Base-by-base conservation (phyloP, 1,139 yeast species). In the Candida anutae region DNA sequence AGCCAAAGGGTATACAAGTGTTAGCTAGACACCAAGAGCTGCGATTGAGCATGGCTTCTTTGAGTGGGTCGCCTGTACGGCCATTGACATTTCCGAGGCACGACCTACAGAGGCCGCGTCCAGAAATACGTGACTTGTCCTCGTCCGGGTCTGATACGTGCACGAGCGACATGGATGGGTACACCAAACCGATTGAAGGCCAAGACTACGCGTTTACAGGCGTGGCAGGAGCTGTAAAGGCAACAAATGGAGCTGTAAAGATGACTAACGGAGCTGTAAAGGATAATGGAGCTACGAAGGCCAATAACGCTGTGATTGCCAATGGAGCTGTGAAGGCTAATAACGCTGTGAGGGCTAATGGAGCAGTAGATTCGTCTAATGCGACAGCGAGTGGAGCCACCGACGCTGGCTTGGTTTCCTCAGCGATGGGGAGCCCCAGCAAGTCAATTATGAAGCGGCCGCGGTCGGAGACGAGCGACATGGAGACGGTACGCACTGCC, bases 381-480 rank as follows among this genome's bases (percentile, higher is more conserved):
- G 13, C 15, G 5, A 14, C 29, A 12, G 25, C 25, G 22, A 8
- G 12, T 9, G 19, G 16, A 9, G 21, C 25, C 13, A 21, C 25
- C 21, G 32, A 34, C 27, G 28, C 17, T 8, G 41, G 36, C 23
- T 15, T 44, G 5, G n/a, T n/a, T n/a, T n/a, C n/a, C n/a, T n/a
- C n/a, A n/a, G n/a, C n/a, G n/a, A n/a, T n/a, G n/a, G n/a, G n/a
- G n/a, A 58, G 67, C 3, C 71, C 70, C 3, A 54, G 52, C 30
- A 63, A 59, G 37, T 61, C 69, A 13, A 62, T 61, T 22, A 56
- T 65, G 63, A 61, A 54, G 35, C n/a, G n/a, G n/a, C n/a, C n/a
- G n/a, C n/a, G n/a, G n/a, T n/a, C n/a, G n/a, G n/a, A n/a, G n/a
- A n/a, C n/a, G n/a, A n/a, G n/a, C n/a, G n/a, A n/a, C n/a, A n/a